Percentiles rank a stretch among this genome's conserved stretches.
Evolutionary conservation across 1,139 yeast species (phyloP).

Genomic region (Kodamaea sp.): DNA sequence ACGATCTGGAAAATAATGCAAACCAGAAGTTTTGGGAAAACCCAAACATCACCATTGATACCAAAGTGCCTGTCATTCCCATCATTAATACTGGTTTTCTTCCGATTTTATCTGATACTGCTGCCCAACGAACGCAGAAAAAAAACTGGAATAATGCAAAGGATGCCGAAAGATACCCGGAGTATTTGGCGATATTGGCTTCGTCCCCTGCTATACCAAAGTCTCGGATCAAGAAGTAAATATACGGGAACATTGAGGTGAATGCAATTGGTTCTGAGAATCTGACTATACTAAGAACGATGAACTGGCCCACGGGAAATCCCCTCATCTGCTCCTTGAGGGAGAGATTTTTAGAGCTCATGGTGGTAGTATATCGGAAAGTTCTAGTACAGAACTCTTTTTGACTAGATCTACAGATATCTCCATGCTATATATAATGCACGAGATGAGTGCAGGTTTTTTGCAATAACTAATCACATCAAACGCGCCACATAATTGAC

Average conservation of each 20-base stretch:
- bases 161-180: slow-evolving; percentile 38
- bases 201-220: slow-evolving; percentile 33
- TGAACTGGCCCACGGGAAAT: slow-evolving; percentile 36
- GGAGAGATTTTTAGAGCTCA: too few species aligned
- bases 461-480: too few species aligned
- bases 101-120: slow-evolving; percentile 33
- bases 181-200: slow-evolving; percentile 35
- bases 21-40: slow-evolving; percentile 33
- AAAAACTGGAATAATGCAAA: slow-evolving; percentile 40
- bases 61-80: slow-evolving; percentile 34
- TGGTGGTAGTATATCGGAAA: too few species aligned
- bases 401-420: too few species aligned
- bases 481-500: too few species aligned
- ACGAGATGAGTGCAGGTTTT: too few species aligned
- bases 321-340: slow-evolving; percentile 27
- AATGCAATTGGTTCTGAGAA: slow-evolving; percentile 40
- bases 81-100: slow-evolving; percentile 31
- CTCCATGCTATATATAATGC: too few species aligned
- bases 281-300: slow-evolving; percentile 31
- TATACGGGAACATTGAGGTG: slow-evolving; percentile 40
- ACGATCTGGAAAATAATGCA: slow-evolving; percentile 33
- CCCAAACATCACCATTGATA: slow-evolving; percentile 33
- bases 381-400: too few species aligned
- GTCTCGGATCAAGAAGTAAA: slow-evolving; percentile 41
- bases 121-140: slow-evolving; percentile 42